Percentiles rank a stretch among this genome's conserved stretches.
phyloP scores from a whole-genome alignment of 176 grass and related monocot species.

The Carex kokanica region DNA sequence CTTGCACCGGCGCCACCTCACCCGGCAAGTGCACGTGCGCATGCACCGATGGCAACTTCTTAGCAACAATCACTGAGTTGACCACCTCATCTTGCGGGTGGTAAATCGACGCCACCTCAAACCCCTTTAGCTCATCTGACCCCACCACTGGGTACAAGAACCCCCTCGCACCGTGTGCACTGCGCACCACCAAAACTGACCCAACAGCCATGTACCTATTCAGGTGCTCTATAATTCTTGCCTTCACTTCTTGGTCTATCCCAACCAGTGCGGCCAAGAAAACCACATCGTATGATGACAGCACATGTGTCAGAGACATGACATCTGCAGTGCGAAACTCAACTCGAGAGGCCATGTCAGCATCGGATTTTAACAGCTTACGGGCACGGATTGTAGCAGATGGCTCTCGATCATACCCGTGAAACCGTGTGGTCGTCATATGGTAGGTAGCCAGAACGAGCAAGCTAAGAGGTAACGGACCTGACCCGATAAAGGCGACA shows the following conservation, averaged over 20 bases:
- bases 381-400: conserved; percentile 48
- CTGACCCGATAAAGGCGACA: conserved; percentile 23
- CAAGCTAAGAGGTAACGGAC: conserved; percentile 25
- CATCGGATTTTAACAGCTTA: conserved; percentile 47
- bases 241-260: conserved; percentile 56
- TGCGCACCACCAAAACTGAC: conserved; percentile 66
- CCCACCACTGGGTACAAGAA: conserved; percentile 81
- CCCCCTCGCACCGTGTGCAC: conserved; percentile 66
- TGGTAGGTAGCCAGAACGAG: conserved; percentile 25
- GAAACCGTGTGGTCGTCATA: conserved; percentile 17
- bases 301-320: conserved; percentile 23
- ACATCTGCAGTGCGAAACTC: conserved; percentile 70
- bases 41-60: conserved; percentile 32
- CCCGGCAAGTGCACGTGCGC: not conserved
- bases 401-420: conserved; percentile 30
- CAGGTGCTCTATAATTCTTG: conserved; percentile 47
- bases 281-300: conserved; percentile 56
- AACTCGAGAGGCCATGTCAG: conserved; percentile 38
- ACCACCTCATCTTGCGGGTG: conserved; percentile 86
- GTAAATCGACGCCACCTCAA: conserved; percentile 59
- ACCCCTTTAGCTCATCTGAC: conserved; percentile 42
- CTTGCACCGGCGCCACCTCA: not conserved
- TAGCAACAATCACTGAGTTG: conserved; percentile 91
- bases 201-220: conserved; percentile 56
- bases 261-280: conserved; percentile 82